Evolutionary conservation across 176 grass and related monocot species (phyloP).

Genomic region (Luzula sylvatica): DNA sequence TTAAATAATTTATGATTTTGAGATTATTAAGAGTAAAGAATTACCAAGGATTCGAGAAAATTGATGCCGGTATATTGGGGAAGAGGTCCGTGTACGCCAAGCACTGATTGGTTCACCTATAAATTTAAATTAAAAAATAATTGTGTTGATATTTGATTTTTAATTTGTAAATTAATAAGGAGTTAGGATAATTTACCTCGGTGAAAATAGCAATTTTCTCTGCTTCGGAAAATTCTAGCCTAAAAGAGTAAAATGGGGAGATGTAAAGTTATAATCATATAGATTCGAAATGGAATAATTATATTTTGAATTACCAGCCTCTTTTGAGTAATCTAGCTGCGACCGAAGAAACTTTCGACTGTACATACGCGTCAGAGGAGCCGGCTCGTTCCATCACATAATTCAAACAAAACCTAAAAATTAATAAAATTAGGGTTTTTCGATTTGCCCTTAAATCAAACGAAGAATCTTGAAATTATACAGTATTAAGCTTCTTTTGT

Average conservation of each 20-base stretch:
- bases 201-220: conserved; percentile 73
- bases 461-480: conserved; percentile 20
- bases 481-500: conserved; percentile 83
- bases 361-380: conserved; percentile 76
- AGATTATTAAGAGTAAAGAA: conserved; percentile 8
- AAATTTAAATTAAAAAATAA: conserved; percentile 24
- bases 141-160: conserved; percentile 4
- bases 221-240: conserved; percentile 79
- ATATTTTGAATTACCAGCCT: conserved; percentile 66
- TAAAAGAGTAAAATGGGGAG: conserved; percentile 29
- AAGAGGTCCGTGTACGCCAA: conserved; percentile 48
- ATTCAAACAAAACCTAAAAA: conserved; percentile 69
- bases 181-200: conserved; percentile 43
- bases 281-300: conserved; percentile 18
- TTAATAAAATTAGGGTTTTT: not conserved
- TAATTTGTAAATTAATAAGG: conserved; percentile 6
- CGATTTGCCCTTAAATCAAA: not conserved
- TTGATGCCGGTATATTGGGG: conserved; percentile 60
- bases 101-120: conserved; percentile 85
- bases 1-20: not conserved
- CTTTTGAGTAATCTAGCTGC: conserved; percentile 83
- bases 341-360: conserved; percentile 81
- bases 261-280: not conserved
- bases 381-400: conserved; percentile 84
- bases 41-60: conserved; percentile 88